These are phyloP conservation scores for Wickerhamomyces sp. DNA, from an alignment of 1,139 yeast genomes.

Conservation along the genomic window DNA sequence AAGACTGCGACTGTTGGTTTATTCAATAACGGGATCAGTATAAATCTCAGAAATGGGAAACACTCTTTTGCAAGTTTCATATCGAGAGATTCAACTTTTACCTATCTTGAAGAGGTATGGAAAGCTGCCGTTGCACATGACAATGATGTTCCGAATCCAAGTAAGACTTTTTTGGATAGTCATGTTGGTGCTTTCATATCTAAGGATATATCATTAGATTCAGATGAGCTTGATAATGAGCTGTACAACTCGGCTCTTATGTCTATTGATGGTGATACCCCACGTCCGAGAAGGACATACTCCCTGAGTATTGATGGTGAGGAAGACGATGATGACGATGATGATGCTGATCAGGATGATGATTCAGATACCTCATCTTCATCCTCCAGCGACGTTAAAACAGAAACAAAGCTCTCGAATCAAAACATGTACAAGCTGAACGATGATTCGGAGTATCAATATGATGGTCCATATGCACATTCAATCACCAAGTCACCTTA, in stretches of 20 bases:
- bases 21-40: slow-evolving; percentile 82
- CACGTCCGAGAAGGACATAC: slow-evolving; percentile 8
- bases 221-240: slow-evolving; percentile 9
- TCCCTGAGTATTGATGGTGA: slow-evolving; percentile 24
- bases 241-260: slow-evolving; percentile 29
- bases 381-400: slow-evolving; percentile 8
- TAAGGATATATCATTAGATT: slow-evolving; percentile 7
- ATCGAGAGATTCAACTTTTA: slow-evolving; percentile 73
- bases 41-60: slow-evolving; percentile 56
- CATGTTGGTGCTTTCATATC: slow-evolving; percentile 11
- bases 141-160: background rate
- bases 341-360: slow-evolving; percentile 29
- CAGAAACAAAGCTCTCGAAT: slow-evolving; percentile 10
- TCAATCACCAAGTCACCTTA: slow-evolving; percentile 41
- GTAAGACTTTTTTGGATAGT: slow-evolving; percentile 2
- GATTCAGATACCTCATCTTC: slow-evolving; percentile 12
- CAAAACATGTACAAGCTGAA: slow-evolving; percentile 30
- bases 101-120: slow-evolving; percentile 63
- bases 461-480: slow-evolving; percentile 45
- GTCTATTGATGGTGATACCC: slow-evolving; percentile 35
- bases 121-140: slow-evolving; percentile 19
- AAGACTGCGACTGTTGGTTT: slow-evolving; percentile 82
- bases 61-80: slow-evolving; percentile 85
- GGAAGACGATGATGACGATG: slow-evolving; percentile 20
- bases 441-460: slow-evolving; percentile 29